Conservation (phyloP, 2,329 filamentous ascomycete genomes). For the Macrophomina phaseolina region DNA sequence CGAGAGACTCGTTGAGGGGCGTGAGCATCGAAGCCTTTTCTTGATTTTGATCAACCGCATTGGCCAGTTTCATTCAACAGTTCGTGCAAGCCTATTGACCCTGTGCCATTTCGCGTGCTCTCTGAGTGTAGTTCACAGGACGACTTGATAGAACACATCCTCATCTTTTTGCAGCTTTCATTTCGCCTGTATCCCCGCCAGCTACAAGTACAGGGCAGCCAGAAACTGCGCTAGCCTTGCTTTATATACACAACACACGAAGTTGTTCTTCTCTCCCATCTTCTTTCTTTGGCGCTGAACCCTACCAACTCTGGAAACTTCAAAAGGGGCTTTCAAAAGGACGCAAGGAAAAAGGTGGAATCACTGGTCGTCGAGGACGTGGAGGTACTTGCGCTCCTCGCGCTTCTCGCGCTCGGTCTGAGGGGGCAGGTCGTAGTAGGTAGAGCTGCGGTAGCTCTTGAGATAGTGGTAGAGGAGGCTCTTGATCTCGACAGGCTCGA, state of each 20-base stretch:
- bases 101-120: no score
- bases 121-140: no score
- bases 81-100: no score
- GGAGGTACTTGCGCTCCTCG: constrained; percentile 96
- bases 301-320: not conserved
- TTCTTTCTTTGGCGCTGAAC: constrained; percentile 12
- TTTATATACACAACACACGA: constrained; percentile 12
- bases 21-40: no score
- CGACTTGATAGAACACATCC: no score
- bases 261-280: not conserved
- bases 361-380: constrained; percentile 65
- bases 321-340: not conserved
- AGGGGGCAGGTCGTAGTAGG: constrained; percentile 91
- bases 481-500: constrained; percentile 84
- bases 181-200: constrained; percentile 7
- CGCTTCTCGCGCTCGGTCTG: constrained; percentile 92
- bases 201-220: constrained; percentile 21
- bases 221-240: constrained; percentile 14
- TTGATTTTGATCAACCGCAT: no score
- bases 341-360: constrained; percentile 16
- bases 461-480: constrained; percentile 93
- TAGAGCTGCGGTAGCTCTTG: constrained; percentile 87
- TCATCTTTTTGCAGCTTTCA: constrained; percentile 8
- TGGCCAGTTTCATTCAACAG: no score
- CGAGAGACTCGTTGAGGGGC: no score